Base-by-base conservation (phyloP, 2,329 filamentous ascomycete species). In the Aspergillus tanneri region DNA sequence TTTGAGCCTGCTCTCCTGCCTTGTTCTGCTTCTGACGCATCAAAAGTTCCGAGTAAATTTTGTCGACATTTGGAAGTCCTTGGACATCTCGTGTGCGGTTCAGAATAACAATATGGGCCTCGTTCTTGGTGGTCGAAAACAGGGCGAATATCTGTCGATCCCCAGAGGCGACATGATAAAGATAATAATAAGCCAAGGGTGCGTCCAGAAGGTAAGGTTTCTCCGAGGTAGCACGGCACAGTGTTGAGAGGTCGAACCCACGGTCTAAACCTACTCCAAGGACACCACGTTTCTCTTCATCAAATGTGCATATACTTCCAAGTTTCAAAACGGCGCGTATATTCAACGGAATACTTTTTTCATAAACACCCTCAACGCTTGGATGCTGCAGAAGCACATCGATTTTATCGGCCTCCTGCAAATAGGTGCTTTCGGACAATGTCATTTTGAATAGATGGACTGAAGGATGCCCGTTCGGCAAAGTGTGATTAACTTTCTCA, bases 341-440 rank as follows among this genome's bases (percentile, higher is more conserved):
- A 54, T 88, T 89, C 5, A 97, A 77, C 1, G 95, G 90, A 1
- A 99, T 79, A 57, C 96, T 87, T 62, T 87, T 92, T 72, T 99
- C 95, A 63, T 99, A 99, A 11, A 99, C 90, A 23, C 95, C 95
- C 70, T 99, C 93, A 2, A 99, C 88, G 67, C 90, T 96, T 0
- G 90, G 83, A 64, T 99, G 91, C 54, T 92, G 90, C 74, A 96
- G 92, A 1, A 97, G 76, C 22, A 86, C 72, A 2, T 86, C 83
- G 52, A 97, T 86, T 64, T 90, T 95, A 53, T 90, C 86, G 0
- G 86, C 79, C 67, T 97, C 89, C 36, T 85, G 83, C 52, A 96
- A 83, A 70, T 95, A 99, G 0, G 88, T 79, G 47, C 93, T 86
- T 67, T 99, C 93, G 0, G 88, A 80, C 70, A 99, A 88, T 0